Base-by-base conservation (phyloP, 1,139 yeast species). In the Protomyces inundatus region DNA sequence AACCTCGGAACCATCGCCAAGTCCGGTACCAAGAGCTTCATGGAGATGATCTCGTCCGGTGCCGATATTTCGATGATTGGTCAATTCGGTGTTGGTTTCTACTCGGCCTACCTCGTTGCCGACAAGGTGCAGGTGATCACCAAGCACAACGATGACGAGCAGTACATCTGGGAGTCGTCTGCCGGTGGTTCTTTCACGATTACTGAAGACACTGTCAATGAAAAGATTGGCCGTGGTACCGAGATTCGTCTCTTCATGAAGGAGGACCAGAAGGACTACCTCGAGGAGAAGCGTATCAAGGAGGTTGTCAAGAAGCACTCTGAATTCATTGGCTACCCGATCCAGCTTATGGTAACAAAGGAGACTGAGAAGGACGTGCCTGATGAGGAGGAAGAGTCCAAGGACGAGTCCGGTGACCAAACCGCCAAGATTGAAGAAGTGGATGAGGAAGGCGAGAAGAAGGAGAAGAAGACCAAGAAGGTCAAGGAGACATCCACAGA, bases 31-130 rank as follows among this genome's bases (percentile, higher is more conserved):
- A 95, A 95, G 83, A 89, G 96, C 71, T 95, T 95, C 79, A 93
- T 95, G 98, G 98, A 95, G 82, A 98, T 98, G 71, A 84, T 93
- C 72, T 87, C 96, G 71, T 97, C 97, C 71, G 99, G 99, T 82
- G 98, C 98, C 70, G 99, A 95, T 79, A 97, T 95, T 70, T 90
- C 98, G 70, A 95, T 95, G 98, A 95, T 95, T 82, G 99, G 99
- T 84, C 98, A 95, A 82, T 95, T 95, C 83, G 99, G 99, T 90
- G 98, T 95, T 74, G 99, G 99, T 85, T 95, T 95, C 93, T 95
- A 95, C 88, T 93, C 99, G 66, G 84, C 93, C 73, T 95, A 95
- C 89, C 86, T 95, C 82, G 98, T 95, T 76, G 98, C 98, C 75
- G 99, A 95, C 82, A 90, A 86, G 75, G 98, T 95, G 70, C 97